These are phyloP conservation scores for Clavispora fructus DNA, from an alignment of 805 yeast genomes.

Conservation along the genomic window DNA sequence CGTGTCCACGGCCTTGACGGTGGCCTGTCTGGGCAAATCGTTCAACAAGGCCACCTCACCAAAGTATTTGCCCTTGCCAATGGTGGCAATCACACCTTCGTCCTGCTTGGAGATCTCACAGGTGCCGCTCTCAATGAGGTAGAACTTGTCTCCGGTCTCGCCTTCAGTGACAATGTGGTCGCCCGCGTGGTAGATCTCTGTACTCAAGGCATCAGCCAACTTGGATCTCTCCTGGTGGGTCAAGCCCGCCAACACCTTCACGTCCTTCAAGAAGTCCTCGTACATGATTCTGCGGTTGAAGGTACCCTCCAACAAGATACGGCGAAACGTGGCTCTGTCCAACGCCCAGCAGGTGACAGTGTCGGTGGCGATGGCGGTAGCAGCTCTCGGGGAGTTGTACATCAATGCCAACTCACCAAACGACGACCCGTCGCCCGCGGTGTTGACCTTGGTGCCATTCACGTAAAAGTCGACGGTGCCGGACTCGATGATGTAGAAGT, in stretches of 20 bases:
- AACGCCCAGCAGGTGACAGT: constrained; percentile 76
- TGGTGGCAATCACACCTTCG: constrained; percentile 54
- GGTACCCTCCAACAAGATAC: constrained; percentile 85
- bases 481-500: constrained; percentile 75
- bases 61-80: constrained; percentile 84
- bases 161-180: constrained; percentile 80
- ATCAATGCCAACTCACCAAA: constrained; percentile 96
- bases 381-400: constrained; percentile 98
- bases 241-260: constrained; percentile 71
- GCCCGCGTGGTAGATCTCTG: constrained; percentile 67
- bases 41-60: constrained; percentile 93
- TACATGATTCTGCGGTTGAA: constrained; percentile 86
- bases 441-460: constrained; percentile 62
- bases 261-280: constrained; percentile 81
- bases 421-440: constrained; percentile 80
- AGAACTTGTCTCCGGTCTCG: constrained; percentile 49
- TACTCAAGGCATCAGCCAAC: constrained; percentile 89
- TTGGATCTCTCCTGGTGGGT: constrained; percentile 80
- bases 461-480: constrained; percentile 82
- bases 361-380: constrained; percentile 74
- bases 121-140: constrained; percentile 61
- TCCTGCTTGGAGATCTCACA: constrained; percentile 67
- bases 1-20: constrained; percentile 69
- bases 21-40: constrained; percentile 91
- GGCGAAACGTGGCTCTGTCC: constrained; percentile 88